A percentile compares a stretch with the other conserved stretches of the same genome.
phyloP scores from a whole-genome alignment of 2,329 filamentous ascomycete species.

The Colletotrichum shisoi region DNA sequence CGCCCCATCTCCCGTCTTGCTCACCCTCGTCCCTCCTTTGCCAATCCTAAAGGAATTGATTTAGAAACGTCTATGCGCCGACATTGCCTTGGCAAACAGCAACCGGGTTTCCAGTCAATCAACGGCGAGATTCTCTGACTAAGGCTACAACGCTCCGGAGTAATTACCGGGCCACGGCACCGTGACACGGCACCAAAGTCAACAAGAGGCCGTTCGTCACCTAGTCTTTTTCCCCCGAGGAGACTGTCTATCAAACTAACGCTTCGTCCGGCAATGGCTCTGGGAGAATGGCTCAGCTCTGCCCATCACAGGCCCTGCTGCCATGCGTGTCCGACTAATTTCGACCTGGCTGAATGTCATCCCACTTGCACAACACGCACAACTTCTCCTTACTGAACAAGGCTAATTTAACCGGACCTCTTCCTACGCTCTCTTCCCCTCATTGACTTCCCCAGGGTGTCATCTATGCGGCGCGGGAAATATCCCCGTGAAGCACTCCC shows the following conservation, averaged over 20 bases:
- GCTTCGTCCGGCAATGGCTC: background rate
- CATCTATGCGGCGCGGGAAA: background rate
- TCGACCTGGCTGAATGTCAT: background rate
- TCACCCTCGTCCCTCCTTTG: background rate
- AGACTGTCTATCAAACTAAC: background rate
- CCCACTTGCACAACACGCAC: background rate
- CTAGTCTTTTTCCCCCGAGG: too few relatives aligned
- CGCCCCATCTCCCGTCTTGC: background rate
- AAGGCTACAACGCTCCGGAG: background rate
- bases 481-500: slow-evolving; percentile 3
- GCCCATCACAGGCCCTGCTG: too few relatives aligned
- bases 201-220: background rate
- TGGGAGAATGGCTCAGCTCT: background rate
- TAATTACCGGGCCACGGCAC: background rate
- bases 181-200: background rate
- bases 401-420: slow-evolving; percentile 6
- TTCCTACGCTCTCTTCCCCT: background rate
- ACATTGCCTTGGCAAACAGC: background rate
- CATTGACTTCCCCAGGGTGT: background rate
- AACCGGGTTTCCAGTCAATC: background rate
- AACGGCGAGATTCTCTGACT: background rate
- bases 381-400: background rate
- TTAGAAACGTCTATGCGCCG: background rate
- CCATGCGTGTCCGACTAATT: background rate
- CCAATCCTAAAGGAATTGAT: background rate